Base-by-base conservation (phyloP, 768 basidiomycete genomes). In the Hortiboletus campestris region DNA sequence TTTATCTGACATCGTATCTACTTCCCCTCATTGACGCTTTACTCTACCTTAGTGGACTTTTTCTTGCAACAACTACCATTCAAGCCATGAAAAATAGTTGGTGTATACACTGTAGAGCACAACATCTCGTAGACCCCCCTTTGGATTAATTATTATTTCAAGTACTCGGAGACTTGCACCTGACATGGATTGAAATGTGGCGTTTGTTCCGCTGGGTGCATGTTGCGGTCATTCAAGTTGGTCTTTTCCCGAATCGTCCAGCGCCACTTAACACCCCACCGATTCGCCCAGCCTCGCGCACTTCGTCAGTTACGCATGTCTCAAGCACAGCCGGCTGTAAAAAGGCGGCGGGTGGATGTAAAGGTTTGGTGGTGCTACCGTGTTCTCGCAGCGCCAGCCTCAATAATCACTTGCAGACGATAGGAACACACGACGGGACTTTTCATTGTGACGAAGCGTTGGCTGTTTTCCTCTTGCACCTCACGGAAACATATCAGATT, bases 401-500 rank as follows among this genome's bases (percentile, higher is more conserved):
- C 49, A 47, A 54, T 11, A 11, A 10, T 51, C 42, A 29, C 39
- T 17, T 35, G 22, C 45, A 93, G 90, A 73, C 84, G 39, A 96
- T 98, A 65, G 94, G 94, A 34, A 97, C 95, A 2, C 94, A 98
- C 72, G 92, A 89, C 55, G 95, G 95, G 17, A 93, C 93, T 0
- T 98, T 98, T 70, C 95, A 99, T 65, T 95, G 93, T 71, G 96
- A 99, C 64, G 96, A 99, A 75, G 94, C 94, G 0, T 81, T 98
- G 32, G 97, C 96, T 0, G 90, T 96, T 17, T 94, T 88, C 71
- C 80, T 99, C 59, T 78, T 99, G 31, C 85, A 85, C 46, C 84
- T 84, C 63, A 95, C 94, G 2, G 72, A 80, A 17, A 74, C 81
- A 10, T 99, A 90, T 73, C 82, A 79, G 38, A 80, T 84, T 68